phyloP scores from a whole-genome alignment of 2,329 filamentous ascomycete species.

The Paradendryphiella salina region DNA sequence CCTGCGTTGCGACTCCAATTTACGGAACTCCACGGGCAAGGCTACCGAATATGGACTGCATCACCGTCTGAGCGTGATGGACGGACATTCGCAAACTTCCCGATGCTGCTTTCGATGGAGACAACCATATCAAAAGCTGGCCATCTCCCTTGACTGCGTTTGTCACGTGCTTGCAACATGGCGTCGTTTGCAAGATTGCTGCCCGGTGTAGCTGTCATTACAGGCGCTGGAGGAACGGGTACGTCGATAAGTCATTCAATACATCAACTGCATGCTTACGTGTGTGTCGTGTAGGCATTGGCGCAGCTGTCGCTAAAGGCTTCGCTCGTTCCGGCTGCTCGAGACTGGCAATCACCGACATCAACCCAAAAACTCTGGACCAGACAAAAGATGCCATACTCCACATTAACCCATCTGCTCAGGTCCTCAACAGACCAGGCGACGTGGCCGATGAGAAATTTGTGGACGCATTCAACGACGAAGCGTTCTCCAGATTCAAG shows the following conservation, averaged over 20 bases:
- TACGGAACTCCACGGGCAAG: neutral
- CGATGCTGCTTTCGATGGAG: too few relatives aligned
- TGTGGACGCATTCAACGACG: constrained; percentile 49
- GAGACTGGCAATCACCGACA: constrained; percentile 59
- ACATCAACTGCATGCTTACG: neutral
- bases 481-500: constrained; percentile 44
- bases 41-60: too few relatives aligned
- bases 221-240: constrained; percentile 44
- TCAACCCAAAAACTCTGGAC: constrained; percentile 50
- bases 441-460: constrained; percentile 56
- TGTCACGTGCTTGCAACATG: constrained; percentile 6
- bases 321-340: constrained; percentile 57
- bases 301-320: constrained; percentile 55
- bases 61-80: too few relatives aligned
- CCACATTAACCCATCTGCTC: constrained; percentile 30
- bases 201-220: constrained; percentile 40
- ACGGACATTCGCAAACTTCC: too few relatives aligned
- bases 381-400: constrained; percentile 33
- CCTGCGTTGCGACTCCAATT: neutral
- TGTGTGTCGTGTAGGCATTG: constrained; percentile 54
- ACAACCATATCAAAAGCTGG: neutral
- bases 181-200: constrained; percentile 21
- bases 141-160: neutral
- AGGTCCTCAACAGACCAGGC: constrained; percentile 48
- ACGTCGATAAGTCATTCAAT: neutral